phyloP scores from a whole-genome alignment of 2,329 filamentous ascomycete genomes.

The Magnaporthiopsis rhizophila region DNA sequence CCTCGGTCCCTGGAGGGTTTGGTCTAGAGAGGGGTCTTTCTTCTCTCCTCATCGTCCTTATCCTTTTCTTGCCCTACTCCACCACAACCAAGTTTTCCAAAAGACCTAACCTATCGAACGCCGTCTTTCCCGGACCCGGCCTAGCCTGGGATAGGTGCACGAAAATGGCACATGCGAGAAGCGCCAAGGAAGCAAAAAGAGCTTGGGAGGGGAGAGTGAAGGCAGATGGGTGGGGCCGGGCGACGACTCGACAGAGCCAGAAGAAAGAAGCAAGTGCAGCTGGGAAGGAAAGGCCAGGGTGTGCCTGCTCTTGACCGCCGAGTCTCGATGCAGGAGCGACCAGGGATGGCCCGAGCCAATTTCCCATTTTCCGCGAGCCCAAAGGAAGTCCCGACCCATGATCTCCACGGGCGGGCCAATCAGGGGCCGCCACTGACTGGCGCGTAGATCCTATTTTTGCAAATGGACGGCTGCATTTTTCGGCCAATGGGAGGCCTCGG shows the following conservation, averaged over 20 bases:
- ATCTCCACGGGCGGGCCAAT: conserved; percentile 4
- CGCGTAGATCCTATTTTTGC: conserved; percentile 7
- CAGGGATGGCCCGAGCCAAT: neutral
- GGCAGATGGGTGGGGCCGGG: neutral
- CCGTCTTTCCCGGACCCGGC: conserved; percentile 2
- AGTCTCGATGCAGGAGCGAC: neutral
- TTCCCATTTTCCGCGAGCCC: neutral
- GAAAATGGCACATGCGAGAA: conserved; percentile 3
- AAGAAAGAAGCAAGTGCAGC: neutral
- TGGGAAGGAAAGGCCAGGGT: neutral
- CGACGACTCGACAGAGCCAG: neutral
- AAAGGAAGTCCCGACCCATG: neutral
- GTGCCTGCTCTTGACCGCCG: neutral
- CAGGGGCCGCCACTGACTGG: neutral
- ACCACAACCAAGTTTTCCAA: neutral
- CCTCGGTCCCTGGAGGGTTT: too few species aligned
- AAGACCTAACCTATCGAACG: neutral
- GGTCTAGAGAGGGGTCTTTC: neutral
- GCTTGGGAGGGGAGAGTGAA: neutral
- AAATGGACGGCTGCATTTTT: conserved; percentile 1
- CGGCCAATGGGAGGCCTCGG: conserved; percentile 1
- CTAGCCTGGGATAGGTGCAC: neutral
- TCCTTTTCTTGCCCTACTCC: neutral
- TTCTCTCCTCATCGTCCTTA: neutral
- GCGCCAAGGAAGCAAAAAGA: neutral